Evolutionary conservation across 2,329 filamentous ascomycete species (phyloP).

Genomic region (Zalaria sp.): DNA sequence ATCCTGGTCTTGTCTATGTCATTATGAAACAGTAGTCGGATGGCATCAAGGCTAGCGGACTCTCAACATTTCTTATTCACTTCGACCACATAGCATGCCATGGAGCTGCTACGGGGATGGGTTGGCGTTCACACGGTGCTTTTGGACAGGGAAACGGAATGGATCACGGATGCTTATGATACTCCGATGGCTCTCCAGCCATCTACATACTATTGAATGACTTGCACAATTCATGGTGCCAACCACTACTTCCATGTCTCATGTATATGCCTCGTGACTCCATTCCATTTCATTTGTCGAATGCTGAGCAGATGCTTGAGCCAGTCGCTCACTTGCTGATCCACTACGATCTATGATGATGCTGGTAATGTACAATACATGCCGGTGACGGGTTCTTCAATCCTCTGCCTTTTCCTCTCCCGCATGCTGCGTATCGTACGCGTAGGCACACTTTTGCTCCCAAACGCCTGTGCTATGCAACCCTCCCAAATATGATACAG

Average conservation of each 20-base stretch:
- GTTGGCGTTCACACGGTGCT: not conserved
- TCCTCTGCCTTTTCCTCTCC: too few relatives aligned
- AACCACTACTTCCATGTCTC: not conserved
- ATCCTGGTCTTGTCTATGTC: not conserved
- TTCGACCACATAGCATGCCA: conserved; percentile 3
- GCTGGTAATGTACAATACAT: too few relatives aligned
- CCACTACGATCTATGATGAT: too few relatives aligned
- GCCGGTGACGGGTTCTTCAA: too few relatives aligned
- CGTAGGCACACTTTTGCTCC: not conserved
- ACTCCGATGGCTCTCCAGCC: not conserved
- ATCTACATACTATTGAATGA: not conserved
- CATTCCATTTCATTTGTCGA: not conserved
- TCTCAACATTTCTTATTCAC: not conserved
- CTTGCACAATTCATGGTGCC: not conserved
- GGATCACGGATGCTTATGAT: not conserved
- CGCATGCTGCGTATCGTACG: too few relatives aligned
- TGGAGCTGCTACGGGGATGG: conserved; percentile 2
- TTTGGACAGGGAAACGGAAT: not conserved
- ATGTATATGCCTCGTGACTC: not conserved
- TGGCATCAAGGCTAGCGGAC: not conserved
- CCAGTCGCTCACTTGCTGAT: too few relatives aligned
- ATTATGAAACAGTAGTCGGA: not conserved
- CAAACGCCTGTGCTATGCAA: conserved; percentile 6
- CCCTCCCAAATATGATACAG: too few relatives aligned
- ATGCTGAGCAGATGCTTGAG: not conserved